Percentiles rank a stretch among this genome's conserved stretches.
Conservation (phyloP, 495 filamentous ascomycete species). For the Talaromyces nanjingensis region DNA sequence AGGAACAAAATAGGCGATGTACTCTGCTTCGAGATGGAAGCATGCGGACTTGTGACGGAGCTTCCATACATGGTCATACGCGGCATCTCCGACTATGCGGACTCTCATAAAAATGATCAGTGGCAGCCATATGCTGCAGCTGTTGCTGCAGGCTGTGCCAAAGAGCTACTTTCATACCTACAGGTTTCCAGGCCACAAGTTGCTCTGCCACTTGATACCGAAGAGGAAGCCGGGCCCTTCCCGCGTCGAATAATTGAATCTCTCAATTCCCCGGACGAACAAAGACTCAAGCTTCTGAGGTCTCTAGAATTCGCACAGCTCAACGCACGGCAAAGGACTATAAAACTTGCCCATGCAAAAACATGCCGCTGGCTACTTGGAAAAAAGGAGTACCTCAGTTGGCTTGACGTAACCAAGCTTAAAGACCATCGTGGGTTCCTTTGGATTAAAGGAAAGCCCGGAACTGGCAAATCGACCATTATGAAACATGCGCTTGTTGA, state of each 20-base stretch:
- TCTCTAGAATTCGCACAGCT: conserved; percentile 26
- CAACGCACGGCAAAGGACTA: conserved; percentile 16
- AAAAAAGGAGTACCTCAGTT: conserved; percentile 31
- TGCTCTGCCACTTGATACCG: too few relatives aligned
- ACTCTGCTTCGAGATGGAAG: conserved; percentile 31
- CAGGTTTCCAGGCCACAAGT: neutral
- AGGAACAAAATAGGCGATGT: conserved; percentile 2
- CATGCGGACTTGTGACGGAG: conserved; percentile 20
- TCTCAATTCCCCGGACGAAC: too few relatives aligned
- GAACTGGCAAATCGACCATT: conserved; percentile 47
- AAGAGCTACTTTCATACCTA: conserved; percentile 12
- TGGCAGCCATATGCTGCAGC: conserved; percentile 28
- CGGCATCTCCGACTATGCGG: conserved; percentile 28
- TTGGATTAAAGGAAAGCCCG: conserved; percentile 54
- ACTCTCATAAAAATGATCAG: conserved; percentile 21
- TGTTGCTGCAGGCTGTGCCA: conserved; percentile 21
- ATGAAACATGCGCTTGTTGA: conserved; percentile 38
- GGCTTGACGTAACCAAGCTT: conserved; percentile 27
- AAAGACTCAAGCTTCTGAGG: conserved; percentile 7
- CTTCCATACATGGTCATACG: conserved; percentile 21
- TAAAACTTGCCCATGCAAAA: conserved; percentile 20
- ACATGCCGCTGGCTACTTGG: conserved; percentile 47
- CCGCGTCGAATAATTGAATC: too few relatives aligned
- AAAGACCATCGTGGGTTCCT: conserved; percentile 35
- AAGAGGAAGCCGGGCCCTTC: too few relatives aligned